A percentile compares a stretch with the other conserved stretches of the same genome.
These are phyloP conservation scores for Colletotrichum tanaceti DNA, from an alignment of 2,329 filamentous ascomycete genomes.

Conservation along the genomic window DNA sequence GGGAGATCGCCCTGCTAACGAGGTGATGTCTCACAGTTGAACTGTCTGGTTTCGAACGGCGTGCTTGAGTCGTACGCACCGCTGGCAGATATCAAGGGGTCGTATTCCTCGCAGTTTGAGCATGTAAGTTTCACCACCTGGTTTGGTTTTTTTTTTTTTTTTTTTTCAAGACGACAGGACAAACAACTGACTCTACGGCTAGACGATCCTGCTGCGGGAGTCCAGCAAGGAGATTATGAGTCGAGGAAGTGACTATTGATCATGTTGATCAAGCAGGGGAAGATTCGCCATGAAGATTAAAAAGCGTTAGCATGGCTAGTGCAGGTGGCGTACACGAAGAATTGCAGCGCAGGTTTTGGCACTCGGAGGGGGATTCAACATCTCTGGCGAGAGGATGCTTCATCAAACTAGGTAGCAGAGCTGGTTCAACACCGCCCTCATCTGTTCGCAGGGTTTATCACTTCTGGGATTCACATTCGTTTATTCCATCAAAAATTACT, in stretches of 20 bases:
- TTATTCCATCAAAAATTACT: too few species aligned
- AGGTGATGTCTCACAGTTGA: conserved; percentile 56
- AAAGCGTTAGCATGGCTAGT: not conserved
- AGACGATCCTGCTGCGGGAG: conserved; percentile 61
- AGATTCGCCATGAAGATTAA: not conserved
- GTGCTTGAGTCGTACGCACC: conserved; percentile 68
- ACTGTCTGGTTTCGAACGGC: conserved; percentile 66
- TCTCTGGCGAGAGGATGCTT: not conserved
- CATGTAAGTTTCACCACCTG: conserved; percentile 51
- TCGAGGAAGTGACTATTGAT: conserved; percentile 63
- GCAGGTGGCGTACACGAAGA: not conserved
- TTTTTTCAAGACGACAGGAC: not conserved
- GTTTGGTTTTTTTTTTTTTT: not conserved
- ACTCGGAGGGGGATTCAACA: conserved; percentile 1
- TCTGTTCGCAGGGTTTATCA: not conserved
- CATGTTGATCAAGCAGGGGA: too few species aligned
- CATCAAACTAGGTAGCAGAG: not conserved
- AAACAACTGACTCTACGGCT: not conserved
- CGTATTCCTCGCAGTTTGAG: conserved; percentile 74
- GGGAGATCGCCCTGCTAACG: conserved; percentile 34
- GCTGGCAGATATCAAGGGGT: conserved; percentile 67
- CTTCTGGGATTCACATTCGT: too few species aligned
- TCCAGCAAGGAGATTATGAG: conserved; percentile 63
- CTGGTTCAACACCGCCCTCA: not conserved
- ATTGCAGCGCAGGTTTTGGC: not conserved